These are phyloP conservation scores for Epithemia pelagica DNA, from an alignment of 108 stramenopile species.

Conservation along the genomic window DNA sequence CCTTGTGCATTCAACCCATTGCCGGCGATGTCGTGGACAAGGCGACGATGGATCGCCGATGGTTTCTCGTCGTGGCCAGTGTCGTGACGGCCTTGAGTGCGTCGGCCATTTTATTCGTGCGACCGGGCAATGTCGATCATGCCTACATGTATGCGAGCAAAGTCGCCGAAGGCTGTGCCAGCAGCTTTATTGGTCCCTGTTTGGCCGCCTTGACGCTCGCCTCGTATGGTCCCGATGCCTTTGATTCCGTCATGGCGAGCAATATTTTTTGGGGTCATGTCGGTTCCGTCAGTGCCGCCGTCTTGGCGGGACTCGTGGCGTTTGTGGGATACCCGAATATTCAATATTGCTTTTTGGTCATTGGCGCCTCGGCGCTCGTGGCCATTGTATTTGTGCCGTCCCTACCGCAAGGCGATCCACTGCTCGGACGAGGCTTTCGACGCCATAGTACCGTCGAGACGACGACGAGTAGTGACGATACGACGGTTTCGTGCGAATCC, in stretches of 20 bases:
- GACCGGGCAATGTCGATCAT: constrained; percentile 41
- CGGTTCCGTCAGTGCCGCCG: constrained; percentile 42
- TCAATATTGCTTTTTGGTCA: constrained; percentile 65
- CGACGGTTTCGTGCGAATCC: not conserved
- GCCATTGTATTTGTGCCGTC: constrained; percentile 42
- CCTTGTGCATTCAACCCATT: constrained; percentile 48
- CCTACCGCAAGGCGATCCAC: constrained; percentile 57
- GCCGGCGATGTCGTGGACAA: constrained; percentile 66
- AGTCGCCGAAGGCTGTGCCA: constrained; percentile 53
- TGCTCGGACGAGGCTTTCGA: constrained; percentile 51
- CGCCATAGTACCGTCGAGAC: constrained; percentile 11
- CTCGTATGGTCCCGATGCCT: constrained; percentile 50
- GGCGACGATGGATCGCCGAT: constrained; percentile 51
- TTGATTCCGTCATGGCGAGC: constrained; percentile 59
- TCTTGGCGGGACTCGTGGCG: constrained; percentile 45
- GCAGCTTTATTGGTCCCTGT: constrained; percentile 64
- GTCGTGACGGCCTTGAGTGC: constrained; percentile 53
- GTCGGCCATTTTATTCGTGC: constrained; percentile 49
- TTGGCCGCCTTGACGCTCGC: constrained; percentile 59
- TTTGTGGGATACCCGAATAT: constrained; percentile 52
- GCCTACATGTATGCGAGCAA: constrained; percentile 46
- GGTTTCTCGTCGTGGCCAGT: constrained; percentile 40
- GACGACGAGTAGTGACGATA: not conserved
- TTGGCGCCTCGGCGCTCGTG: constrained; percentile 50
- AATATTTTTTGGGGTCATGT: constrained; percentile 66